Evolutionary conservation across 352 stramenopile species (phyloP).

Genomic region (Globisporangium radiosum): DNA sequence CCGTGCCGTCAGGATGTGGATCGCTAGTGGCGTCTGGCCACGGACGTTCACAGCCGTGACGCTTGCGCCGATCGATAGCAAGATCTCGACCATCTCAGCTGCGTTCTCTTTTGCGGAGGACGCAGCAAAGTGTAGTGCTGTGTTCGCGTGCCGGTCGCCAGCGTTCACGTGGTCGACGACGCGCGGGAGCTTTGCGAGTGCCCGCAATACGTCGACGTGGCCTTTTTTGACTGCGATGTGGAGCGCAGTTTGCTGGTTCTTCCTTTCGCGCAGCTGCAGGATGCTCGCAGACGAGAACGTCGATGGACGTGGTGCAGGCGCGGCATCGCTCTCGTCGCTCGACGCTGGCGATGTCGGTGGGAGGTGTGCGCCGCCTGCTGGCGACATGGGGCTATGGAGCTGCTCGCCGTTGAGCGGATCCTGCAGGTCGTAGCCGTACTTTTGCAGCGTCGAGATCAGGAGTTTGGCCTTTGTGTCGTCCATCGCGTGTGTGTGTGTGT

Average conservation of each 20-base stretch:
- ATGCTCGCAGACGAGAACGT: constrained; percentile 44
- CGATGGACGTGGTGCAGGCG: constrained; percentile 13
- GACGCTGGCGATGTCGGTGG: constrained; percentile 17
- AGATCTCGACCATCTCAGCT: constrained; percentile 57
- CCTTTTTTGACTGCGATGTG: constrained; percentile 82
- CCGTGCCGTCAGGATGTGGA: constrained; percentile 75
- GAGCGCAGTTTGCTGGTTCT: constrained; percentile 81
- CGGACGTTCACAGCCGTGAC: constrained; percentile 64
- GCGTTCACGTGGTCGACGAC: constrained; percentile 67
- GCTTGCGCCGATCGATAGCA: constrained; percentile 61
- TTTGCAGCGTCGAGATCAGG: constrained; percentile 77
- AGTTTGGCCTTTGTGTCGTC: constrained; percentile 58
- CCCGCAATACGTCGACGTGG: constrained; percentile 71
- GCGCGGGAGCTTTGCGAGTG: constrained; percentile 71
- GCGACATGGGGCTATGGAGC: constrained; percentile 3
- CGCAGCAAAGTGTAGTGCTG: constrained; percentile 75
- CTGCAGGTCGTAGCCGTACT: constrained; percentile 76
- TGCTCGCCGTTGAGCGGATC: constrained; percentile 14
- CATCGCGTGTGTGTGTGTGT: not conserved
- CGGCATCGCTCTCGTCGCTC: constrained; percentile 24
- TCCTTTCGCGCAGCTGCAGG: constrained; percentile 67
- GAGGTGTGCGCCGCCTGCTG: constrained; percentile 1
- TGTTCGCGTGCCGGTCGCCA: constrained; percentile 74
- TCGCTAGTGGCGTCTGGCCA: constrained; percentile 76
- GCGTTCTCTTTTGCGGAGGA: constrained; percentile 50